These are phyloP conservation scores for Eucalyptus regnans DNA, from an alignment of 345 rosid species.

Conservation along the genomic window DNA sequence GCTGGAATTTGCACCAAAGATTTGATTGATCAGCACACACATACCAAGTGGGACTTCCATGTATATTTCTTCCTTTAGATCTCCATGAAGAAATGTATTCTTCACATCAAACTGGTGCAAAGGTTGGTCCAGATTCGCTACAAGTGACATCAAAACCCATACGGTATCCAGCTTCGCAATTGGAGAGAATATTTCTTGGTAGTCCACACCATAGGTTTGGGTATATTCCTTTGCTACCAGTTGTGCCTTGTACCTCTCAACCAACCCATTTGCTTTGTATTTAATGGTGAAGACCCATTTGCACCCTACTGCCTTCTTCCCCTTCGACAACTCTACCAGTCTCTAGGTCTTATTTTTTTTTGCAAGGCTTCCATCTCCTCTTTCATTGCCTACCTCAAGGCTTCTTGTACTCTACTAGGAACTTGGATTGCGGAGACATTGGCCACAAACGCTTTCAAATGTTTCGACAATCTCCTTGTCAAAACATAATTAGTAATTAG, in stretches of 20 bases:
- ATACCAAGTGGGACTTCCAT: background rate
- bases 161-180: background rate
- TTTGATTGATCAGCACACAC: background rate
- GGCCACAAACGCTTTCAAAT: background rate
- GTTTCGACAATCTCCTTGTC: background rate
- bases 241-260: too few species aligned
- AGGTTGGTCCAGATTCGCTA: background rate
- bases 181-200: background rate
- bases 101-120: background rate
- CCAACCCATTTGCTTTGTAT: too few species aligned
- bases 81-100: background rate
- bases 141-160: background rate
- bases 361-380: too few species aligned
- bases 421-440: background rate
- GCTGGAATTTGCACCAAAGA: background rate
- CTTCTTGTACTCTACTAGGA: background rate
- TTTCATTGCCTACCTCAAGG: background rate
- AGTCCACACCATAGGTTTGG: background rate
- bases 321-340: too few species aligned
- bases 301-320: too few species aligned
- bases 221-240: background rate
- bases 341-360: too few species aligned
- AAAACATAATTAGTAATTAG: background rate
- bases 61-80: background rate
- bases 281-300: too few species aligned